Conservation (phyloP, 2,329 filamentous ascomycete genomes). For the Chaetomiaceae sp. region DNA sequence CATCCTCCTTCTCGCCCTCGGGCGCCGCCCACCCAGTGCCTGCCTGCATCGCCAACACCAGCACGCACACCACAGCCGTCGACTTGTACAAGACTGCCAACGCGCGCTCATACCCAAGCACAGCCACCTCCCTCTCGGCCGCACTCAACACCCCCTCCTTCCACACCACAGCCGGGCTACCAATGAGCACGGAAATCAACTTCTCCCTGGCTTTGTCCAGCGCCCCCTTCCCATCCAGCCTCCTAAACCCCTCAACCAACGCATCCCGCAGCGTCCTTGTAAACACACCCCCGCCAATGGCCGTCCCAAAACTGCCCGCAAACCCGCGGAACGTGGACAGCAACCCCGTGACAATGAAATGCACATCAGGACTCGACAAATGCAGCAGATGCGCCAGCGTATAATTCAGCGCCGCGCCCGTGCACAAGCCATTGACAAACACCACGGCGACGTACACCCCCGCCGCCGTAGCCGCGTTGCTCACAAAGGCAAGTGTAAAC, state of each 20-base stretch:
- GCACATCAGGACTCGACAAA: slow-evolving; percentile 59
- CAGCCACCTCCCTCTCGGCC: slow-evolving; percentile 43
- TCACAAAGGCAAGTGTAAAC: slow-evolving; percentile 51
- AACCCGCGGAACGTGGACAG: slow-evolving; percentile 78
- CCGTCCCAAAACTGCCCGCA: slow-evolving; percentile 73
- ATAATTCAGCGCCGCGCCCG: slow-evolving; percentile 73
- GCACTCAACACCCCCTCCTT: slow-evolving; percentile 39
- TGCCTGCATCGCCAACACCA: slow-evolving; percentile 46
- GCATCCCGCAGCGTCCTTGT: slow-evolving; percentile 53
- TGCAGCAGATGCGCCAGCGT: slow-evolving; percentile 76
- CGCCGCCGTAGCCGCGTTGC: slow-evolving; percentile 48
- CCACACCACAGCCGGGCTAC: slow-evolving; percentile 48
- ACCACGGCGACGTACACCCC: slow-evolving; percentile 55
- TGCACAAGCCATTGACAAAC: slow-evolving; percentile 67
- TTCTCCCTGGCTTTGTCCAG: slow-evolving; percentile 33
- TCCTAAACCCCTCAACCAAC: slow-evolving; percentile 54
- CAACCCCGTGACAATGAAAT: slow-evolving; percentile 72
- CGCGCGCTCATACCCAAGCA: slow-evolving; percentile 45
- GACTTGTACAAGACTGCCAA: slow-evolving; percentile 44
- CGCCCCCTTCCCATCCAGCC: slow-evolving; percentile 36
- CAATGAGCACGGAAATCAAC: slow-evolving; percentile 46
- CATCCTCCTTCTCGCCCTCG: slow-evolving; percentile 49
- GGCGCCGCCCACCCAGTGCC: slow-evolving; percentile 49
- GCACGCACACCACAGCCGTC: slow-evolving; percentile 40
- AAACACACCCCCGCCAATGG: slow-evolving; percentile 75